Conservation (phyloP, 1,139 yeast genomes). For the Pichia sp. region DNA sequence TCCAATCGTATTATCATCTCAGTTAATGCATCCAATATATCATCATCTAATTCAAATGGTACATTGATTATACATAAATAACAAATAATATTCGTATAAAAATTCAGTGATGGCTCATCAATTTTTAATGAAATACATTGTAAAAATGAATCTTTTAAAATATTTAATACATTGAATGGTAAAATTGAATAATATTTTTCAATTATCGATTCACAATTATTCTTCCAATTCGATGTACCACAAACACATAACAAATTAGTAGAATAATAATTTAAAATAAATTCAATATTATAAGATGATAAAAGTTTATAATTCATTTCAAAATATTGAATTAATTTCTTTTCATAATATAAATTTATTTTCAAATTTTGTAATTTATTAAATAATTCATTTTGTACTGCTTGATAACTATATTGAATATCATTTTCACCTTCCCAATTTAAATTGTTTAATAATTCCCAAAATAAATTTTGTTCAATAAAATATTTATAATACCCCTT, state of each 20-base stretch:
- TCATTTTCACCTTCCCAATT: conserved; percentile 1
- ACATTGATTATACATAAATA: conserved; percentile 12
- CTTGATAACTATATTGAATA: conserved; percentile 3
- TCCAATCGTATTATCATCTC: conserved; percentile 9
- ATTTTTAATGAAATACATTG: conserved; percentile 28
- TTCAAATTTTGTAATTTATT: conserved; percentile 16
- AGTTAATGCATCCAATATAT: conserved; percentile 6
- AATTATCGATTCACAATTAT: conserved; percentile 40
- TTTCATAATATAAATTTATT: conserved; percentile 3
- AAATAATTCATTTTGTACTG: conserved; percentile 11
- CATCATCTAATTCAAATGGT: conserved; percentile 6
- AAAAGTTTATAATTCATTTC: conserved; percentile 15
- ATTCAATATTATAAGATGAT: conserved; percentile 17
- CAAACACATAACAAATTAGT: conserved; percentile 51
- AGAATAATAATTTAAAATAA: conserved; percentile 33
- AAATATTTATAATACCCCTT: conserved; percentile 10
- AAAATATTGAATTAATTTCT: conserved; percentile 13
- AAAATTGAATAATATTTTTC: conserved; percentile 41
- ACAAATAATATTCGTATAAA: conserved; percentile 16
- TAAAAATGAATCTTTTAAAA: conserved; percentile 40
- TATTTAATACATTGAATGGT: conserved; percentile 37
- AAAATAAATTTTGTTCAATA: conserved; percentile 15
- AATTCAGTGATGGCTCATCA: conserved; percentile 14
- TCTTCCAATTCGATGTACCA: conserved; percentile 47
- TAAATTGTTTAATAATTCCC: conserved; percentile 15